Evolutionary conservation across 2,329 filamentous ascomycete species (phyloP).

Genomic region (Shiraia sp.): DNA sequence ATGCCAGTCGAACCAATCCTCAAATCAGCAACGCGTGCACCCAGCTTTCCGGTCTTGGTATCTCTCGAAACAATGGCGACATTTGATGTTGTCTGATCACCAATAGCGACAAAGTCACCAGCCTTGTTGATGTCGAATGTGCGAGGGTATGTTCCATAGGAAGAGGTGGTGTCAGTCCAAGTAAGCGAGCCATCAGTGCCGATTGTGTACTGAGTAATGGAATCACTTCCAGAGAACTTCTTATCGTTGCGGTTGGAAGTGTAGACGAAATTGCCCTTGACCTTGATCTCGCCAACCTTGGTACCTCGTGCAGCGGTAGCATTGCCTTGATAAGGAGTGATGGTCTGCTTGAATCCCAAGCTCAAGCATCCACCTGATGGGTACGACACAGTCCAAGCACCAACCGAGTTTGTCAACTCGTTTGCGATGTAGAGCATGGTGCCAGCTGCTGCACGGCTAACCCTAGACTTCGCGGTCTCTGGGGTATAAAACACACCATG

Average conservation of each 20-base stretch:
- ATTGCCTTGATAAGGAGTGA: slow-evolving; percentile 39
- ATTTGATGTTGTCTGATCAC: slow-evolving; percentile 37
- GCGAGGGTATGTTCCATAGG: slow-evolving; percentile 39
- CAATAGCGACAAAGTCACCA: slow-evolving; percentile 36
- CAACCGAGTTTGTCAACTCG: slow-evolving; percentile 39
- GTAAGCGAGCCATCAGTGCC: slow-evolving; percentile 28
- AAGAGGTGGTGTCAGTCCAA: slow-evolving; percentile 34
- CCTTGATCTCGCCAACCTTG: slow-evolving; percentile 40
- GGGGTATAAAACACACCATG: slow-evolving; percentile 57
- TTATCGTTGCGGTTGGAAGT: slow-evolving; percentile 43
- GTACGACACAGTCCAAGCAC: slow-evolving; percentile 36
- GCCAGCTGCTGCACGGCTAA: slow-evolving; percentile 20
- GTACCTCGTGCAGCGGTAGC: slow-evolving; percentile 28
- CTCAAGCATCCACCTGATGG: slow-evolving; percentile 35
- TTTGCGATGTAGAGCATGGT: slow-evolving; percentile 39
- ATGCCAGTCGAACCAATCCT: slow-evolving; percentile 30
- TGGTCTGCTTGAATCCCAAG: slow-evolving; percentile 33
- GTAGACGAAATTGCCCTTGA: slow-evolving; percentile 41
- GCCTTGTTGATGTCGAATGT: slow-evolving; percentile 42
- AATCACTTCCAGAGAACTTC: slow-evolving; percentile 39
- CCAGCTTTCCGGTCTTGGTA: slow-evolving; percentile 30
- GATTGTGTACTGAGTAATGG: slow-evolving; percentile 41
- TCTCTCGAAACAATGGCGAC: slow-evolving; percentile 39
- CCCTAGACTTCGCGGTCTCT: slow-evolving; percentile 16
- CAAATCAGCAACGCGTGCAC: slow-evolving; percentile 26